Conservation (phyloP, 805 yeast genomes). For the Candida schatavii region DNA sequence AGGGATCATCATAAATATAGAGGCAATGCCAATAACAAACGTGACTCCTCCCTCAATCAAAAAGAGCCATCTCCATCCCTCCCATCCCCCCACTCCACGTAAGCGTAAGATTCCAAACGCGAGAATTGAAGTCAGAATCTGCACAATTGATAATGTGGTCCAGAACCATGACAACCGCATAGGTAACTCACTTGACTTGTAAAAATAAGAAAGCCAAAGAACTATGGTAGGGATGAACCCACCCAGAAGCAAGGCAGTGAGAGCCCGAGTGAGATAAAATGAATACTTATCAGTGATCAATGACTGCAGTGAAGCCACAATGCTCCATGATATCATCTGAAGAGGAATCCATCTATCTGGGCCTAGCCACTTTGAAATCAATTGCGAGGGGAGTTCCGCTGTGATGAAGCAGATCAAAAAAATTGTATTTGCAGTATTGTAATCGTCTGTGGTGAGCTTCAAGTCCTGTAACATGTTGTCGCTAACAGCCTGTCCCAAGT, state of each 20-base stretch:
- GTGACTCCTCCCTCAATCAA: slow-evolving; percentile 14
- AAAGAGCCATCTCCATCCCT: slow-evolving; percentile 20
- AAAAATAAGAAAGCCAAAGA: slow-evolving; percentile 35
- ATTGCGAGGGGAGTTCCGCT: slow-evolving; percentile 57
- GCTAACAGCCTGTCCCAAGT: slow-evolving; percentile 20
- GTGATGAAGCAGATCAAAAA: slow-evolving; percentile 39
- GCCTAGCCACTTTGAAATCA: slow-evolving; percentile 59
- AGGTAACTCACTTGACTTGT: slow-evolving; percentile 27
- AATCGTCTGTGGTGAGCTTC: slow-evolving; percentile 33
- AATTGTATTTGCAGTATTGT: slow-evolving; percentile 39
- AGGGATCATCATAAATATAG: slow-evolving; percentile 50
- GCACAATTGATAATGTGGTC: slow-evolving; percentile 24
- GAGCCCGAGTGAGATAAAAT: slow-evolving; percentile 26
- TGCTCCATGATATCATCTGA: slow-evolving; percentile 25
- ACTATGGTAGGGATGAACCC: slow-evolving; percentile 32
- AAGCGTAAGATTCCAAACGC: slow-evolving; percentile 20
- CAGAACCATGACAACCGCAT: slow-evolving; percentile 22
- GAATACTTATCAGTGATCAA: slow-evolving; percentile 20
- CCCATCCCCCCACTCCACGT: slow-evolving; percentile 16
- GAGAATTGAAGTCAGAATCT: slow-evolving; percentile 19
- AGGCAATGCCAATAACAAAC: slow-evolving; percentile 41
- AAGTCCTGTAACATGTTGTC: slow-evolving; percentile 30
- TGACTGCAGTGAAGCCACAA: slow-evolving; percentile 25
- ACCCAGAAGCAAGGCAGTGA: slow-evolving; percentile 33
- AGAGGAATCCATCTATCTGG: slow-evolving; percentile 59